Conservation (phyloP, 2,329 filamentous ascomycete species). For the Claviceps africana region DNA sequence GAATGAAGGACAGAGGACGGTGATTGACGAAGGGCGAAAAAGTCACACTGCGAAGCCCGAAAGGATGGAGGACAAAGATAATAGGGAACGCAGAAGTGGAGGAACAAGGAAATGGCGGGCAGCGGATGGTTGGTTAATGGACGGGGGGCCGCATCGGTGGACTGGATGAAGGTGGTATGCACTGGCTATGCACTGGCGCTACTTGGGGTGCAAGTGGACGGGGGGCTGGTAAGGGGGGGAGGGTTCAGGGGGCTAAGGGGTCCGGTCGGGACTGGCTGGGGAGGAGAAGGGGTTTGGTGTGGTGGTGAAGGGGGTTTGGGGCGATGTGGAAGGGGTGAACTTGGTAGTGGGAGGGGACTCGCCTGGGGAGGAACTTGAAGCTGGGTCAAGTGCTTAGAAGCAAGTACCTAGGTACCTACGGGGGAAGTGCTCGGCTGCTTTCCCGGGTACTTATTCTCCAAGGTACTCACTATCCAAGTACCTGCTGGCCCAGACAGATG, state of each 20-base stretch:
- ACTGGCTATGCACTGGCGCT: constrained; percentile 2
- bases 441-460: no score
- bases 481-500: no score
- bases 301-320: no score
- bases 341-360: no score
- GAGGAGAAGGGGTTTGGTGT: no score
- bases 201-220: neutral
- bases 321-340: neutral
- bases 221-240: neutral
- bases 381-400: no score
- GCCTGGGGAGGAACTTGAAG: no score
- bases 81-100: constrained; percentile 7
- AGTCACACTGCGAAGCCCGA: constrained; percentile 1
- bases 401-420: no score
- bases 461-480: no score
- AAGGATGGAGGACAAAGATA: constrained; percentile 5
- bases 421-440: no score
- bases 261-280: neutral
- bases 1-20: neutral
- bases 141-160: neutral
- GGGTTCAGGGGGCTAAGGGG: no score
- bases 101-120: constrained; percentile 4
- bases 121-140: constrained; percentile 3
- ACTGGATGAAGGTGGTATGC: constrained; percentile 3
- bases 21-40: constrained; percentile 4